These are phyloP conservation scores for Ceratocystis papillata DNA, from an alignment of 2,329 filamentous ascomycete genomes.

Conservation along the genomic window DNA sequence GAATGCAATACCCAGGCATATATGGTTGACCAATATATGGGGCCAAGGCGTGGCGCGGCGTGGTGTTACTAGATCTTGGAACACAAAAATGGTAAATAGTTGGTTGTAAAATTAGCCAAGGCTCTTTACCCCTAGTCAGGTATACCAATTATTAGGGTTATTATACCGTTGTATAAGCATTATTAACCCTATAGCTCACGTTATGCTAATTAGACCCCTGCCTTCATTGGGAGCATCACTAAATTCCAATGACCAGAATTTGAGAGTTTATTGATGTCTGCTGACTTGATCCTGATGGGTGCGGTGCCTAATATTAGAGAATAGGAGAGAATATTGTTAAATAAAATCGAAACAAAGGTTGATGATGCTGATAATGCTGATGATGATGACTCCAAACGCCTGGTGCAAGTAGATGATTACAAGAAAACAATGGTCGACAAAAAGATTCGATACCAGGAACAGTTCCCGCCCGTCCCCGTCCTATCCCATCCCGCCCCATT, in stretches of 20 bases:
- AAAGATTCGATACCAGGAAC: constrained; percentile 23
- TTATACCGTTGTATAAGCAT: too few species aligned
- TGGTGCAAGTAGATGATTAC: constrained; percentile 1
- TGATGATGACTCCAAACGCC: constrained; percentile 5
- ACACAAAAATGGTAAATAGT: too few species aligned
- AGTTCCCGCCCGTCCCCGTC: too few species aligned
- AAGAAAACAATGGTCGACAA: constrained; percentile 25
- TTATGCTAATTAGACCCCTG: constrained; percentile 7
- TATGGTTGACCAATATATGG: too few species aligned
- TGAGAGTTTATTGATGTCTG: not conserved
- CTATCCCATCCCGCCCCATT: too few species aligned
- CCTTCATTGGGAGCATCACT: too few species aligned
- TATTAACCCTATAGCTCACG: not conserved
- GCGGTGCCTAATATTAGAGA: not conserved
- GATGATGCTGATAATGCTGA: constrained; percentile 8
- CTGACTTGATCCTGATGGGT: not conserved
- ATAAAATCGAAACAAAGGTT: not conserved
- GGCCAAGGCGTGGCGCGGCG: too few species aligned
- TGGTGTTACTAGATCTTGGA: too few species aligned
- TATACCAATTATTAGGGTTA: too few species aligned
- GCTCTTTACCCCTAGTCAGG: too few species aligned
- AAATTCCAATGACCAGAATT: not conserved
- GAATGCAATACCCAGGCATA: too few species aligned
- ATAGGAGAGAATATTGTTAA: not conserved
- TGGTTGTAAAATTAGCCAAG: too few species aligned